A percentile compares a stretch with the other conserved stretches of the same genome.
Evolutionary conservation across 306 rosid genomes (phyloP).

Genomic region (Prosopis cineraria): DNA sequence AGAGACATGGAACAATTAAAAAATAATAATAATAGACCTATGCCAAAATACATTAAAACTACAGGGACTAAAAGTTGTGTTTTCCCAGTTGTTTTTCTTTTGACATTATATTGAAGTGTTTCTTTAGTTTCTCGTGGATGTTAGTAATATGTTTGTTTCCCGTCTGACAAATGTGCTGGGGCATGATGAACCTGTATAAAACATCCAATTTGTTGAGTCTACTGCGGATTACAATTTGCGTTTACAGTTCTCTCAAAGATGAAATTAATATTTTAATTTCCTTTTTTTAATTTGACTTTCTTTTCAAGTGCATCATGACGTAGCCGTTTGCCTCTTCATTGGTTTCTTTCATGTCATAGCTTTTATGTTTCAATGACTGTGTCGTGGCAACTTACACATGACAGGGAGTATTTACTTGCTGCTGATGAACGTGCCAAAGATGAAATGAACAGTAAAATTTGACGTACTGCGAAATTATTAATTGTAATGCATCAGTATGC

Average conservation of each 20-base stretch:
- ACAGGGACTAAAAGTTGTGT: no score
- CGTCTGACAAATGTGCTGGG: not conserved
- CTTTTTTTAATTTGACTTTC: not conserved
- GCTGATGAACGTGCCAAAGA: conserved; percentile 47
- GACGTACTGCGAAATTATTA: conserved; percentile 12
- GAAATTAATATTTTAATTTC: no score
- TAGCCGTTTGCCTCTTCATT: not conserved
- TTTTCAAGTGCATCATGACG: not conserved
- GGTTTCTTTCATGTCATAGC: conserved; percentile 3
- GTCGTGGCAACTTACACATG: conserved; percentile 3
- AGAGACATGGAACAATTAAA: no score
- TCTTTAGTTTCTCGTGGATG: not conserved
- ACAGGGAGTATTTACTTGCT: conserved; percentile 64
- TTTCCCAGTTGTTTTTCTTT: no score
- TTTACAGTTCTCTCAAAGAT: no score
- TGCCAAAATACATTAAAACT: no score
- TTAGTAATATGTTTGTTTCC: not conserved
- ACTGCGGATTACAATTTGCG: not conserved
- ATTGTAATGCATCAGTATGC: not conserved
- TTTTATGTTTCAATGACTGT: conserved; percentile 19
- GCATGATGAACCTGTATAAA: not conserved
- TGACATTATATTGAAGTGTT: not conserved
- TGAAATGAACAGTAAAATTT: conserved; percentile 30
- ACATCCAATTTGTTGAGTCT: not conserved
- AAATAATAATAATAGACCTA: no score